Conservation (phyloP, 2,329 filamentous ascomycete species). For the Aspergillus sp. region DNA sequence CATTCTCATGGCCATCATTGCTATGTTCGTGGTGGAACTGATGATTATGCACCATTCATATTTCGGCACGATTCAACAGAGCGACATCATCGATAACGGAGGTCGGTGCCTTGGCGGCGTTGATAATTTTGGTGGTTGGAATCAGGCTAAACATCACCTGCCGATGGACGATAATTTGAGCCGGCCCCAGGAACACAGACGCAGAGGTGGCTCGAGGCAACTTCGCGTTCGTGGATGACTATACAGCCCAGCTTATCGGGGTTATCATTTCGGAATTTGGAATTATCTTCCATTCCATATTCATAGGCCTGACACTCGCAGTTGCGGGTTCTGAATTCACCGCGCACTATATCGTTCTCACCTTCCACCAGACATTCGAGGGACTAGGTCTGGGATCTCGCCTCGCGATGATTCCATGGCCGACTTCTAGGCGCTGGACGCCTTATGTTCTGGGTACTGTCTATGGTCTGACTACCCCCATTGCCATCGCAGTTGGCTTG, state of each 20-base stretch:
- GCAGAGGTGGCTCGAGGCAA: constrained; percentile 30
- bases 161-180: constrained; percentile 77
- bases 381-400: constrained; percentile 85
- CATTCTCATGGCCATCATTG: constrained; percentile 78
- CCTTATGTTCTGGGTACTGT: constrained; percentile 70
- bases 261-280: constrained; percentile 95
- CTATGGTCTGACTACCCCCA: constrained; percentile 78
- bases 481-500: constrained; percentile 81
- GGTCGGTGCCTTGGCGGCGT: constrained; percentile 42
- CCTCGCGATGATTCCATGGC: constrained; percentile 76
- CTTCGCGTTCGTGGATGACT: constrained; percentile 46
- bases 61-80: constrained; percentile 55
- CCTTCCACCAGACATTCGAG: constrained; percentile 93
- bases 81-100: not conserved
- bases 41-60: constrained; percentile 75
- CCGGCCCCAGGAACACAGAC: constrained; percentile 70
- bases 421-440: constrained; percentile 65
- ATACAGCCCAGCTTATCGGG: constrained; percentile 78
- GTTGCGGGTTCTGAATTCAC: constrained; percentile 60
- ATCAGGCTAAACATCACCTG: constrained; percentile 50
- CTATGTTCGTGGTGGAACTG: constrained; percentile 86
- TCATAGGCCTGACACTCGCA: constrained; percentile 80
- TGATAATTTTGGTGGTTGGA: constrained; percentile 16
- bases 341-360: constrained; percentile 63
- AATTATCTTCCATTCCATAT: constrained; percentile 90